phyloP scores from a whole-genome alignment of 2,329 filamentous ascomycete genomes.

The Exserohilum turcica region DNA sequence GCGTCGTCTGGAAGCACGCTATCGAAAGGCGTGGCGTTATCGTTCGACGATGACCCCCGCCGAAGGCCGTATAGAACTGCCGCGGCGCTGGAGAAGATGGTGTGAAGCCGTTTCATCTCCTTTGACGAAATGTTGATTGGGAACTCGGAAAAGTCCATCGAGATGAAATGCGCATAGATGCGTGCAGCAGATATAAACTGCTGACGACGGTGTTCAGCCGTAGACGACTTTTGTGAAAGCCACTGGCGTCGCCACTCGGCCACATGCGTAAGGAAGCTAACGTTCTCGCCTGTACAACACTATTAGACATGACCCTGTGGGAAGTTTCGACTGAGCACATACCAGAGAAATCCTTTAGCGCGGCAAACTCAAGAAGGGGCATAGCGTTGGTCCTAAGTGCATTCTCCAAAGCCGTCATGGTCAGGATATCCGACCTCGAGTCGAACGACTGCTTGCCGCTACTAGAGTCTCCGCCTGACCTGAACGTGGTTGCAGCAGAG shows the following conservation, averaged over 20 bases:
- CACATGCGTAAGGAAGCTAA: conserved; percentile 43
- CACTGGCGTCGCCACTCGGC: conserved; percentile 43
- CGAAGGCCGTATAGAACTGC: conserved; percentile 25
- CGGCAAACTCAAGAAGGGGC: conserved; percentile 41
- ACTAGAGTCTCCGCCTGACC: conserved; percentile 13
- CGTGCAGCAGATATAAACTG: conserved; percentile 39
- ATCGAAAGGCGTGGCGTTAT: conserved; percentile 40
- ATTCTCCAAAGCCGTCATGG: conserved; percentile 43
- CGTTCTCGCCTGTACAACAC: conserved; percentile 35
- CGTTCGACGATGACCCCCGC: conserved; percentile 23
- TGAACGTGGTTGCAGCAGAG: conserved; percentile 28
- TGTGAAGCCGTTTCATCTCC: conserved; percentile 35
- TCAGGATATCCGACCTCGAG: conserved; percentile 41
- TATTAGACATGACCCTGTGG: background rate
- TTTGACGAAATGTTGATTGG: conserved; percentile 43
- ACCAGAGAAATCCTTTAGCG: conserved; percentile 39
- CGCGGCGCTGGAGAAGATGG: conserved; percentile 34
- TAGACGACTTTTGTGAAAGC: conserved; percentile 29
- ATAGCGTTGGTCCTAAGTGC: conserved; percentile 37
- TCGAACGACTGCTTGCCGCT: conserved; percentile 28
- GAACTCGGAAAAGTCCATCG: conserved; percentile 42
- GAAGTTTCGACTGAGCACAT: background rate
- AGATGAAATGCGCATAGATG: conserved; percentile 44
- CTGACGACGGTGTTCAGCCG: conserved; percentile 27
- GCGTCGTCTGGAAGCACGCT: conserved; percentile 15